These are phyloP conservation scores for Malus hybrid DNA, from an alignment of 331 rosid genomes.

Conservation along the genomic window DNA sequence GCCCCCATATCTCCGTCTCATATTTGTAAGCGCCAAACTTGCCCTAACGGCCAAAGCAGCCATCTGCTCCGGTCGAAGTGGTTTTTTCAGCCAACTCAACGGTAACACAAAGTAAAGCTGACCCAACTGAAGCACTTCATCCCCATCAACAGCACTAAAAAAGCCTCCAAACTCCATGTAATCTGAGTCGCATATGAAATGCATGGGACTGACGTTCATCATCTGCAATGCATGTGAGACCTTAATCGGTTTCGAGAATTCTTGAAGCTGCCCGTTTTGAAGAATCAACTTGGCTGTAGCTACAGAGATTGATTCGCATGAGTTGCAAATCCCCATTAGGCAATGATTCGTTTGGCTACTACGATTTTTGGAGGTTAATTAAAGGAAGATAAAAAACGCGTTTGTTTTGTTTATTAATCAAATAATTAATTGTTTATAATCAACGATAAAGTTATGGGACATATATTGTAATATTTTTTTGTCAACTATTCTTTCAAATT, in stretches of 20 bases:
- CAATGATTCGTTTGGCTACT: not conserved
- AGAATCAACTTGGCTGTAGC: slow-evolving; percentile 16
- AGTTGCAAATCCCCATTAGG: slow-evolving; percentile 19
- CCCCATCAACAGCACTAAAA: slow-evolving; percentile 1
- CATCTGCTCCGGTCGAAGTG: slow-evolving; percentile 16
- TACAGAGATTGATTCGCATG: not conserved
- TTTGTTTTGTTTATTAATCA: not conserved
- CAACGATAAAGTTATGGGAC: not conserved
- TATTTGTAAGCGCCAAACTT: slow-evolving; percentile 1
- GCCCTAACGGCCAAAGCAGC: slow-evolving; percentile 21
- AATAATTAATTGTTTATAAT: not conserved
- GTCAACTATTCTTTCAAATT: not conserved
- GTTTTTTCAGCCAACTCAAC: slow-evolving; percentile 4
- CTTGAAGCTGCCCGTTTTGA: slow-evolving; percentile 20
- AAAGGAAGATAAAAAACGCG: not conserved
- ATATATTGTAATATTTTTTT: not conserved
- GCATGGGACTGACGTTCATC: not conserved
- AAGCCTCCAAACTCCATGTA: slow-evolving; percentile 14
- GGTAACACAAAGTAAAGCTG: slow-evolving; percentile 22
- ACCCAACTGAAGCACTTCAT: slow-evolving; percentile 24
- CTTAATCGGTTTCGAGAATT: slow-evolving; percentile 20
- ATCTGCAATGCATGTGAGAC: slow-evolving; percentile 12
- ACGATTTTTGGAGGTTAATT: not conserved
- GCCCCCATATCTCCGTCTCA: not conserved
- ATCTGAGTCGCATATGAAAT: slow-evolving; percentile 17